Evolutionary conservation across 108 stramenopile species (phyloP), one percentile per base, ranked within the genome.

Genomic region (Nitzschia putrida): DNA sequence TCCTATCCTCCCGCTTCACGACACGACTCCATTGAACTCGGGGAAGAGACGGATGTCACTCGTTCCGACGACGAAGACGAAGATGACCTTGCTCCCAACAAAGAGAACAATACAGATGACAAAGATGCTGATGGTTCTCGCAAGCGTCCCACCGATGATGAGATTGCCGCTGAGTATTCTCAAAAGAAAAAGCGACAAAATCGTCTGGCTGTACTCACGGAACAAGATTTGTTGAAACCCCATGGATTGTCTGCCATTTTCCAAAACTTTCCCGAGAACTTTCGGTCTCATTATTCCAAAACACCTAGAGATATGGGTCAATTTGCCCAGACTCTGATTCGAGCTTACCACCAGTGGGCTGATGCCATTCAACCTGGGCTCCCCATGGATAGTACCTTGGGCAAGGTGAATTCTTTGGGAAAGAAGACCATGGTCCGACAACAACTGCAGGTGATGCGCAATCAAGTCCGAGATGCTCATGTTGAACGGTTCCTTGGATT

Each of bases 61-160:
- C 18, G 49, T 16, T 18, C 49, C 43, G 59, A 47, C 26, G 55
- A 34, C 41, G 85, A 86, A 56, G 89, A 87, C 49, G 85, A 87
- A 64, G 82, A 85, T 69, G 87, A 92, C 65, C 84, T 77, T 14
- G 69, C 63, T 5, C 71, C 86, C 60, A 87, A 84, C 21, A 68
- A 88, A 69, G 79, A 81, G 0, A 52, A 53, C 11, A 81, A 84
- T 14, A 59, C 25, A 5, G 68, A 47, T 45, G 75, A 43, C 41
- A 44, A 21, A 53, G 68, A 49, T 29, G 71, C 22, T 11, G 67
- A 49, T 12, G 68, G 22, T 7, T 38, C 18, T 44, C 58, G 41
- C 39, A 63, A 61, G 40, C 43, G 23, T 24, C 42, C 38, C 44
- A 69, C 61, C 1, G 61, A 63, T 24, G 61, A 63, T 24, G 61